Base-by-base conservation (phyloP, 257 asterid genomes). In the Cinchona pubescens region DNA sequence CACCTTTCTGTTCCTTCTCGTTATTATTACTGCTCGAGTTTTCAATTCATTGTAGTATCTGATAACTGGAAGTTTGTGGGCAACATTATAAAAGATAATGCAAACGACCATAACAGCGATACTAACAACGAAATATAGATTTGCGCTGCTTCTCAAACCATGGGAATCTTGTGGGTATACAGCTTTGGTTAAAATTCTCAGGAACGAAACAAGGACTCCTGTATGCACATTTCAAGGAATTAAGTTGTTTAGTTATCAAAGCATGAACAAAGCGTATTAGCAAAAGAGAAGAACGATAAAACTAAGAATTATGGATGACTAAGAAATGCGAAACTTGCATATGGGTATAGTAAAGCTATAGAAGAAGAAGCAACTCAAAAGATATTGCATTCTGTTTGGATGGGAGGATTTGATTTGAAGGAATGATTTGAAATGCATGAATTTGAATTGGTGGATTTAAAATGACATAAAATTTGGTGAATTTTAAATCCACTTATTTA, bases 131-230 rank as follows among this genome's bases (percentile, higher is more conserved):
- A 94, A 94, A 85, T 92, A 94, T 53, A 94, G 91, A 85, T 92
- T 90, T 1, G 97, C 97, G 62, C 97, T 92, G 80, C 82, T 90
- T 81, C 97, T 92, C 67, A 94, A 85, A 75, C 99, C 99, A 14
- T 37, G 67, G 69, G 90, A 65, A 78, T 94, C 93, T 88, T 91
- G 97, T 61, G 99, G 89, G 86, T 87, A 94, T 46, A 94, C 66
- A 59, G 96, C 88, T 83, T 94, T 92, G 82, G 97, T 94, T 37
- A 89, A 65, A 49, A 92, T 83, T 71, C 99, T 87, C 51, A 94
- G 85, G 58, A 82, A 75, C 34, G 97, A 92, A 49, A 89, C 97
- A 42, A 94, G 91, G 79, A 92, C 97, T n/a, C 99, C 97, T 92
- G 90, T 79, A 82, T 55, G 11, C 56, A 81, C 53, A 70, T 40